These are phyloP conservation scores for Penicillium silybi DNA, from an alignment of 495 filamentous ascomycete species.

Conservation along the genomic window DNA sequence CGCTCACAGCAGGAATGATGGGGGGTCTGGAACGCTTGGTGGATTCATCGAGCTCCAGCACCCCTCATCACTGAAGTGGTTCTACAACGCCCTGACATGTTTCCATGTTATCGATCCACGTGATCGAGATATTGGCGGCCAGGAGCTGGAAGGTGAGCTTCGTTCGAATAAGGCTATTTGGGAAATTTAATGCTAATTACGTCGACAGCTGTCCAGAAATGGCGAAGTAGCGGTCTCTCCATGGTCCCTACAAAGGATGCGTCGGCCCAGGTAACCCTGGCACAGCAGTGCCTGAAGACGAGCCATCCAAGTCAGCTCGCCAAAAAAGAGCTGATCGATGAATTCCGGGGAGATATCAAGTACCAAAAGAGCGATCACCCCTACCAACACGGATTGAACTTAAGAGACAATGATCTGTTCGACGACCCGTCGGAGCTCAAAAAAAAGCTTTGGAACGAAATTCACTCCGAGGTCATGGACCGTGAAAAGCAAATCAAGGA, in stretches of 20 bases:
- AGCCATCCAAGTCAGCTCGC: too few species aligned
- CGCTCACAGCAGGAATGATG: not conserved
- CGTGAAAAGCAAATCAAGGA: not conserved
- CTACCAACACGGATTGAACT: not conserved
- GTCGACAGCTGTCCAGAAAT: not conserved
- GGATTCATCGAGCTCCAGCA: constrained; percentile 1
- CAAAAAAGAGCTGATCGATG: too few species aligned
- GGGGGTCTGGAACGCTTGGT: not conserved
- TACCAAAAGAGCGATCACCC: too few species aligned
- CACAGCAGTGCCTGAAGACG: too few species aligned
- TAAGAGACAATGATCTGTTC: not conserved
- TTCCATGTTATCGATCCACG: not conserved
- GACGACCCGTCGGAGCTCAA: not conserved
- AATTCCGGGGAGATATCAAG: too few species aligned
- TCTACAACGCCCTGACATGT: not conserved
- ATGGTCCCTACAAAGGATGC: not conserved
- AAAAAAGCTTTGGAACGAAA: too few species aligned
- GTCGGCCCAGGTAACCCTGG: too few species aligned
- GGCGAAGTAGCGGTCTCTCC: not conserved
- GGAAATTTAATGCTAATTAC: not conserved
- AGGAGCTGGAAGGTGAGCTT: not conserved
- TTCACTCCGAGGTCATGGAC: too few species aligned
- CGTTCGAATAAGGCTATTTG: not conserved
- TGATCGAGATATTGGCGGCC: not conserved
- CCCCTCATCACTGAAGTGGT: not conserved